Percentiles rank a stretch among this genome's conserved stretches.
Conservation (phyloP, 2,329 filamentous ascomycete genomes). For the Chaetomium strumarium region DNA sequence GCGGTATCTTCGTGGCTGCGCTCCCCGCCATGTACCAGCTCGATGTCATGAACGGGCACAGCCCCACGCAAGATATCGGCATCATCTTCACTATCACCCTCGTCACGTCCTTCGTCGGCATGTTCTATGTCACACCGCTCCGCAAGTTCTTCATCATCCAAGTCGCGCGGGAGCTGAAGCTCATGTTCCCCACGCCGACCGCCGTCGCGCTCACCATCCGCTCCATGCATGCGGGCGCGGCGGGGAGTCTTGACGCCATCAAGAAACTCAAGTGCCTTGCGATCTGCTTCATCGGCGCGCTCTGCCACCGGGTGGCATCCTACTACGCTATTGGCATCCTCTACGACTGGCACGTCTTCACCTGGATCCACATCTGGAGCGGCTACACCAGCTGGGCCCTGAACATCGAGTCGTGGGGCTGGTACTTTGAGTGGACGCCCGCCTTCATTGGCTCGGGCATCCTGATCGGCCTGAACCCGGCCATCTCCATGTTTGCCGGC, state of each 20-base stretch:
- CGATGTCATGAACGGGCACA: constrained; percentile 36
- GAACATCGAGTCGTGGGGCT: constrained; percentile 52
- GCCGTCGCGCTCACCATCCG: constrained; percentile 55
- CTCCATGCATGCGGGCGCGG: constrained; percentile 50
- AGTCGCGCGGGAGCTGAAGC: constrained; percentile 47
- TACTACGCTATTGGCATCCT: constrained; percentile 53
- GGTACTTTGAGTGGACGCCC: constrained; percentile 52
- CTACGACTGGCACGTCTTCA: constrained; percentile 51
- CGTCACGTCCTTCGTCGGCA: constrained; percentile 47
- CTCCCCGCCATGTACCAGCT: constrained; percentile 52
- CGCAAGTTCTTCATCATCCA: constrained; percentile 54
- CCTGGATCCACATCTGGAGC: constrained; percentile 50
- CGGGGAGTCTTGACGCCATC: constrained; percentile 44
- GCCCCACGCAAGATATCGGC: constrained; percentile 42
- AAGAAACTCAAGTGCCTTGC: constrained; percentile 49
- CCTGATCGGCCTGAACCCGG: constrained; percentile 53
- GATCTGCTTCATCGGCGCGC: constrained; percentile 42
- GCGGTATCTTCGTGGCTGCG: constrained; percentile 49
- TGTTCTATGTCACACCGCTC: constrained; percentile 46
- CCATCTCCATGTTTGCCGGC: constrained; percentile 51
- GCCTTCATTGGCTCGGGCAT: constrained; percentile 55
- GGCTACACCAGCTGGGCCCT: constrained; percentile 45
- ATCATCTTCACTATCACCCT: constrained; percentile 45
- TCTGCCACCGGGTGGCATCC: constrained; percentile 48
- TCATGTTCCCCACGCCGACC: constrained; percentile 54